Conservation (phyloP, 495 filamentous ascomycete species). For the Podospora bellae-mahoneyi region DNA sequence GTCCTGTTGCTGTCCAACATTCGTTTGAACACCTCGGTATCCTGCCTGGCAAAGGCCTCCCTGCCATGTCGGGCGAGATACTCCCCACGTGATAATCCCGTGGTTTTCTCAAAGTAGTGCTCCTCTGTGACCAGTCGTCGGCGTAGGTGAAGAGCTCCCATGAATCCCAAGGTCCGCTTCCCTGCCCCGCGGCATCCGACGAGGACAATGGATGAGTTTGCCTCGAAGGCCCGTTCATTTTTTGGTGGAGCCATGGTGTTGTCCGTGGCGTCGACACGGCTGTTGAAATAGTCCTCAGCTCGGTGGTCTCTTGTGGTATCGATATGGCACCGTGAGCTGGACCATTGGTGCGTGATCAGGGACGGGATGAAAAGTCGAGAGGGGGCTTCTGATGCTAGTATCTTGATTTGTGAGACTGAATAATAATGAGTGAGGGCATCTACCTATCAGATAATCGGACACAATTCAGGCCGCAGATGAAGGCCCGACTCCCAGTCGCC, state of each 20-base stretch:
- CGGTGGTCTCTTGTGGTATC: not conserved
- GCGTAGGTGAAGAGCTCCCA: slow-evolving; percentile 68
- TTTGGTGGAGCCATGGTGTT: slow-evolving; percentile 28
- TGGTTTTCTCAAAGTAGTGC: slow-evolving; percentile 63
- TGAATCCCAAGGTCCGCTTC: slow-evolving; percentile 73
- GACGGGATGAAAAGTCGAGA: not conserved
- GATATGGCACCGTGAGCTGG: not conserved
- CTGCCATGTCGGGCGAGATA: slow-evolving; percentile 61
- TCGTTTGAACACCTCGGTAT: slow-evolving; percentile 59
- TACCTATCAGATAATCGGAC: not conserved
- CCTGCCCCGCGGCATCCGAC: slow-evolving; percentile 73
- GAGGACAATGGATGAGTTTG: slow-evolving; percentile 67
- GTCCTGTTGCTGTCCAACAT: slow-evolving; percentile 63
- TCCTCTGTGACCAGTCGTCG: slow-evolving; percentile 70
- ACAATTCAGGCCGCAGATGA: slow-evolving; percentile 21
- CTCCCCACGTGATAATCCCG: slow-evolving; percentile 57
- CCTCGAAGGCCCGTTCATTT: slow-evolving; percentile 51
- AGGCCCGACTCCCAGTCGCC: slow-evolving; percentile 12
- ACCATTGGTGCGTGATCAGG: not conserved
- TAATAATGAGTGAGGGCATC: slow-evolving; percentile 1
- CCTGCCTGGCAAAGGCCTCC: slow-evolving; percentile 58
- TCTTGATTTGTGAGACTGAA: not conserved
- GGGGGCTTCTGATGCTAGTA: not conserved
- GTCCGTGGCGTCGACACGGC: not conserved
- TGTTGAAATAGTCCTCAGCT: not conserved